phyloP scores from a whole-genome alignment of 2,329 filamentous ascomycete species.

The Fusarium verticillioides region DNA sequence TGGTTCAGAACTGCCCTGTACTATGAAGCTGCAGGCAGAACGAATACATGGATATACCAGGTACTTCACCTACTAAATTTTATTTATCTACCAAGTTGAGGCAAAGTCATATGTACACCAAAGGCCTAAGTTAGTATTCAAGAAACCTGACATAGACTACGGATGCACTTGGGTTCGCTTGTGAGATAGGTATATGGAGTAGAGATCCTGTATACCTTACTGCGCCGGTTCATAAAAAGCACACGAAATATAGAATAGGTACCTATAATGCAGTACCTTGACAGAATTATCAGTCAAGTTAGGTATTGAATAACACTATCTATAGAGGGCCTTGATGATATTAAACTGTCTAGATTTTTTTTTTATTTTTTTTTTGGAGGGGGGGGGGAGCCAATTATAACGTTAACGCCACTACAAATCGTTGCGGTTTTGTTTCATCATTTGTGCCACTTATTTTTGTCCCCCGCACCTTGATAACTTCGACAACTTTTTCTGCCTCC shows the following conservation, averaged over 20 bases:
- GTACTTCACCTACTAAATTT: background rate
- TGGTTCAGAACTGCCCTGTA: background rate
- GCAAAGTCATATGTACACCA: background rate
- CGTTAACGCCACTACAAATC: background rate
- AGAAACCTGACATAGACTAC: background rate
- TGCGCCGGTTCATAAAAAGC: background rate
- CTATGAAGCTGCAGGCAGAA: background rate
- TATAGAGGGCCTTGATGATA: background rate
- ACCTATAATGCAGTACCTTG: background rate
- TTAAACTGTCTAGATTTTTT: no score
- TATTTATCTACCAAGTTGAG: background rate
- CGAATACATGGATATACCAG: background rate
- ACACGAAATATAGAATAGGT: background rate
- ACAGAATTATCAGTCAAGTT: background rate
- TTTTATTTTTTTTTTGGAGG: no score
- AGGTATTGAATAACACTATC: background rate
- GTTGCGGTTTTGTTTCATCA: background rate
- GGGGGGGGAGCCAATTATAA: background rate
- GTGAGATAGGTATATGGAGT: background rate
- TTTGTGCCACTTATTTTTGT: constrained; percentile 17
- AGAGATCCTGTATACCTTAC: no score
- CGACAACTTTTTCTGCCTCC: constrained; percentile 9
- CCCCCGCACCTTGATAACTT: constrained; percentile 5
- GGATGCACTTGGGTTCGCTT: background rate
- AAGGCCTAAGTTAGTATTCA: background rate